These are phyloP conservation scores for Lasiodiplodia sp. DNA, from an alignment of 2,329 filamentous ascomycete genomes.

Conservation along the genomic window DNA sequence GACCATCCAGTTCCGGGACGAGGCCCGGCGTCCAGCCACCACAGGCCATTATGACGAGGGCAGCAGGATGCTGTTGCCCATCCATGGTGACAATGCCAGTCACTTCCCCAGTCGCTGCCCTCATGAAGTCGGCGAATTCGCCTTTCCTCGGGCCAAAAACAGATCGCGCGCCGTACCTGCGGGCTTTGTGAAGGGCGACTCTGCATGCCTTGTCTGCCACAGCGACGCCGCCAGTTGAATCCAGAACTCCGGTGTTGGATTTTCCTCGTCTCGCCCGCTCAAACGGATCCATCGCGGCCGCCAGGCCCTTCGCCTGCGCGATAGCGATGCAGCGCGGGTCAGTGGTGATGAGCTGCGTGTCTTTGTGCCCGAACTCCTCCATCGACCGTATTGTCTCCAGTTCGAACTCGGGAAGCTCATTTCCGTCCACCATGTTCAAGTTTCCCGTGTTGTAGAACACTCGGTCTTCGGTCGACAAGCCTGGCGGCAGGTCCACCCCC, in stretches of 20 bases:
- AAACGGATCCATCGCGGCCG: slow-evolving; percentile 51
- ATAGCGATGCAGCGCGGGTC: slow-evolving; percentile 50
- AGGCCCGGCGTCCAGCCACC: slow-evolving; percentile 60
- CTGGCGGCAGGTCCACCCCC: slow-evolving; percentile 62
- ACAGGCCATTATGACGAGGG: slow-evolving; percentile 58
- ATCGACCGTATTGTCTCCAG: slow-evolving; percentile 55
- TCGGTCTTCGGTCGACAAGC: slow-evolving; percentile 50
- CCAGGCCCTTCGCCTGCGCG: slow-evolving; percentile 56
- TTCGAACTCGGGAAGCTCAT: slow-evolving; percentile 57
- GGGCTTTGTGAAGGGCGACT: slow-evolving; percentile 53
- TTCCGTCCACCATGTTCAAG: slow-evolving; percentile 58
- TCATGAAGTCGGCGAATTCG: slow-evolving; percentile 46
- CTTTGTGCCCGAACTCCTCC: slow-evolving; percentile 49
- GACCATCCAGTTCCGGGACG: slow-evolving; percentile 56
- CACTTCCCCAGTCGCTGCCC: slow-evolving; percentile 39
- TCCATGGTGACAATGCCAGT: slow-evolving; percentile 49
- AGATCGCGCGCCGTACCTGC: slow-evolving; percentile 53
- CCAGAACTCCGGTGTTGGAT: slow-evolving; percentile 45
- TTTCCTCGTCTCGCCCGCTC: slow-evolving; percentile 63
- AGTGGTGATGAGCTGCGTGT: slow-evolving; percentile 52
- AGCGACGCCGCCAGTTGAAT: slow-evolving; percentile 64
- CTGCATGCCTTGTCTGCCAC: slow-evolving; percentile 62
- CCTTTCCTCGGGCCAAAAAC: slow-evolving; percentile 48
- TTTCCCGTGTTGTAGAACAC: slow-evolving; percentile 59
- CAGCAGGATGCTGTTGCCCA: slow-evolving; percentile 47